Base-by-base conservation (phyloP, 2,329 filamentous ascomycete genomes). In the Penicillium sp. region DNA sequence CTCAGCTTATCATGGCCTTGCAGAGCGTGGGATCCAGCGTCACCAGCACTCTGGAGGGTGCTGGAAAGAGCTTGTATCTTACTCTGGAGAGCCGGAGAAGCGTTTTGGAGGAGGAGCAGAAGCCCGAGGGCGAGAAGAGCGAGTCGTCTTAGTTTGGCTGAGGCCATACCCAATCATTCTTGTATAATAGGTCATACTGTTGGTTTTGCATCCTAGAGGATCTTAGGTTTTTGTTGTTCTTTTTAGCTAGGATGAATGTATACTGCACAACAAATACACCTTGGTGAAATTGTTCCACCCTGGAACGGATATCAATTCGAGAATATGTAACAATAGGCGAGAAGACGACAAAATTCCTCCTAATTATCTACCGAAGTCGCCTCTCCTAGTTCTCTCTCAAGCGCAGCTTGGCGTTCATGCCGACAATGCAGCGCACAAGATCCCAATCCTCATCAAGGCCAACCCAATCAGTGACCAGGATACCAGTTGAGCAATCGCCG, bases 401-500 rank as follows among this genome's bases (percentile, higher is more conserved):
- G 65, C 76, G 73, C 69, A 87, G 72, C 60, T 80, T 89, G 26
- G 90, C 86, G 75, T 99, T 99, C 92, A 96, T 93, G 7, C 91
- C 93, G 7, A 98, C 89, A 70, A 97, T 89, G 77, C 91, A 91
- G 66, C 89, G 86, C 38, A 96, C 87, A 58, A 98, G 78, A 79
- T 97, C 93, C 94, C 94, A 99, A 78, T 98, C 91, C 0, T 89
- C 93, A 65, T 89, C 84, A 63, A 88, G 82, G 2, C 95, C 95
- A 55, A 97, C 93, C 91, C 91, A 97, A 78, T 99, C 95, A 64
- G 91, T 95, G 28, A 98, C 90, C 49, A 98, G 88, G 62, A 98
- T 88, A 4, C 95, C 95, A 1, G 93, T 96, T 6, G 88, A 85
- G 30, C 90, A 93, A 72, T 92, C 88, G 1, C 90, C 88, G 37